A percentile compares a stretch with the other conserved stretches of the same genome.
These are phyloP conservation scores for Penicillium digitatum DNA, from an alignment of 2,329 filamentous ascomycete genomes.

Conservation along the genomic window DNA sequence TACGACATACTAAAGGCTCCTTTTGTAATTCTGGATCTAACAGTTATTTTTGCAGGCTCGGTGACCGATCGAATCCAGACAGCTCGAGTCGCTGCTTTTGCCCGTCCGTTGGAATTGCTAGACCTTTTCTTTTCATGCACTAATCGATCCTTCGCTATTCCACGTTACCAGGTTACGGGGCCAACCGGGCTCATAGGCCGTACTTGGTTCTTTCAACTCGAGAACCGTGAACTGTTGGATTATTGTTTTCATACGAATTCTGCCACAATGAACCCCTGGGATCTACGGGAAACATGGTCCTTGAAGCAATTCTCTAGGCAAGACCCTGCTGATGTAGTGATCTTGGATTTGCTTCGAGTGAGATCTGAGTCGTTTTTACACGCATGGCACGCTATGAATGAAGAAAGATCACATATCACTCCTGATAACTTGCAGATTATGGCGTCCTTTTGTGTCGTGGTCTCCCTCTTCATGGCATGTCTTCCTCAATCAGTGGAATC, in stretches of 20 bases:
- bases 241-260: conserved; percentile 48
- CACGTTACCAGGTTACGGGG: conserved; percentile 23
- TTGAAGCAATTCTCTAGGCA: conserved; percentile 27
- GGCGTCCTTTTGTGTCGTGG: conserved; percentile 48
- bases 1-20: conserved; percentile 51
- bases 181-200: conserved; percentile 30
- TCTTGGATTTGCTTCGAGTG: conserved; percentile 46
- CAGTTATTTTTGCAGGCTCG: conserved; percentile 38
- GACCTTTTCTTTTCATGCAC: conserved; percentile 67
- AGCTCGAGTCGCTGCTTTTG: conserved; percentile 60
- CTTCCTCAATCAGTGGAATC: conserved; percentile 26
- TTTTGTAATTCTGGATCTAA: conserved; percentile 7
- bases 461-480: conserved; percentile 36
- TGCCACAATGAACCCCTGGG: conserved; percentile 26
- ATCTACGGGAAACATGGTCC: conserved; percentile 16
- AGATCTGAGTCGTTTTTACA: conserved; percentile 47
- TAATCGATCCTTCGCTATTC: conserved; percentile 45
- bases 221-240: conserved; percentile 42
- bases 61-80: conserved; percentile 63
- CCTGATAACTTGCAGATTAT: conserved; percentile 50
- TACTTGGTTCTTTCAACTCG: conserved; percentile 41
- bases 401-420: conserved; percentile 46
- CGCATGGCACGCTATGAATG: conserved; percentile 42
- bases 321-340: conserved; percentile 33
- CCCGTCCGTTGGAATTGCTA: conserved; percentile 62